Base-by-base conservation (phyloP, 2,329 filamentous ascomycete genomes). In the Ploettnerulaceae sp. region DNA sequence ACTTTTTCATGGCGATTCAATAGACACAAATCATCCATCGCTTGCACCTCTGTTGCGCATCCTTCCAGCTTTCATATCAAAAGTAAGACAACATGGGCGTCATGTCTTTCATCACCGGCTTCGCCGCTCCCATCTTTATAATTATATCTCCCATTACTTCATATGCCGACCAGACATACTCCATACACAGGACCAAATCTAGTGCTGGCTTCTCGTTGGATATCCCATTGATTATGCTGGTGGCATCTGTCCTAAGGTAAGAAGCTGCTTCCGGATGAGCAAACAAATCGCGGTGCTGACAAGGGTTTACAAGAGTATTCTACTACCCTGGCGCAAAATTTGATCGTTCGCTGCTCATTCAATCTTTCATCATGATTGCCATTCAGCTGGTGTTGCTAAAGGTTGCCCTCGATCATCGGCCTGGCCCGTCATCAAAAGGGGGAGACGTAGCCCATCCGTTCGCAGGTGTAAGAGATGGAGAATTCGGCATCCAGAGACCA, bases 141-240 rank as follows among this genome's bases (percentile, higher is more conserved):
- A 71, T 82, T 57, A 56, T 78, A 56, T 84, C 80, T 57, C 81
- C 80, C 14, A 69, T 84, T 35, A 67, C 82, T 31, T 82, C 79
- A 44, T 84, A 84, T 64, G 73, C 74, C 59, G 81, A 84, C 67
- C 80, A 84, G 68, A 79, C 76, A 20, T 61, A 79, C 36, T 75
- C 81, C 26, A 86, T 86, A 75, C 74, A 82, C 59, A 71, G 75
- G 57, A 72, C 68, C 47, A 80, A 76, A 64, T 80, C 79, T 33
- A 84, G 80, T 55, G 78, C 77, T 11, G 81, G 81, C 47, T 85
- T 85, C 67, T 85, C 81, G 14, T 71, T 86, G 52, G 82, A 86
- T 58, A 85, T 84, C 34, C 82, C 82, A 24, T 68, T 86, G 47
- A 86, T 86, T 52, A 86, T 86, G 82, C 75, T 86, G 40, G 73